Percentiles rank a stretch among this genome's conserved stretches.
These are phyloP conservation scores for Themeda triandra DNA, from an alignment of 176 grass and related monocot genomes.

Conservation along the genomic window DNA sequence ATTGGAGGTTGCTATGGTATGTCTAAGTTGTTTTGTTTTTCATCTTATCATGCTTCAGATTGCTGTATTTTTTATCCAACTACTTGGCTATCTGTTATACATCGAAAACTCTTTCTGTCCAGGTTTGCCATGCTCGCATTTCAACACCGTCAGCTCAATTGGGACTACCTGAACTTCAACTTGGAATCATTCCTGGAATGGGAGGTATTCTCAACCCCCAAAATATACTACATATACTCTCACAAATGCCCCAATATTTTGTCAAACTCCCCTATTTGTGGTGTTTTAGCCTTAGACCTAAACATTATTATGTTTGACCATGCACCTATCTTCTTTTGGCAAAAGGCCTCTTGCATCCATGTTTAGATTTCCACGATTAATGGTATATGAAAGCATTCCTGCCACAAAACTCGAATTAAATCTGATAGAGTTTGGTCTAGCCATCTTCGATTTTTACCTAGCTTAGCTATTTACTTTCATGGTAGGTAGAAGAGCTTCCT, in stretches of 20 bases:
- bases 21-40: conserved; percentile 12
- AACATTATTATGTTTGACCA: background rate
- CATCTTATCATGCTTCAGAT: background rate
- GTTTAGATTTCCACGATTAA: background rate
- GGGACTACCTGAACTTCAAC: conserved; percentile 77
- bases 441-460: too few species aligned
- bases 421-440: too few species aligned
- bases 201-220: conserved; percentile 60
- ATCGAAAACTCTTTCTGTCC: conserved; percentile 1
- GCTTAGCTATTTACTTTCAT: too few species aligned
- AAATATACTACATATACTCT: background rate
- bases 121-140: conserved; percentile 82
- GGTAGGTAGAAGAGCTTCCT: too few species aligned
- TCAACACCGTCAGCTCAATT: conserved; percentile 75
- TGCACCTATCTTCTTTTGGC: background rate
- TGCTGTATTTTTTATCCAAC: background rate
- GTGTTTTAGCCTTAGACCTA: background rate
- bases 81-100: conserved; percentile 16
- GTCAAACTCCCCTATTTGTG: background rate
- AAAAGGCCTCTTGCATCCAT: background rate
- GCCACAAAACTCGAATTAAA: background rate
- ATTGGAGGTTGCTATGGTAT: conserved; percentile 92
- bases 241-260: background rate
- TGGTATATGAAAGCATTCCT: background rate
- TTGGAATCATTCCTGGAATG: conserved; percentile 89